These are phyloP conservation scores for Globisporangium rhizosaccharum DNA, from an alignment of 352 stramenopile genomes.

Conservation along the genomic window DNA sequence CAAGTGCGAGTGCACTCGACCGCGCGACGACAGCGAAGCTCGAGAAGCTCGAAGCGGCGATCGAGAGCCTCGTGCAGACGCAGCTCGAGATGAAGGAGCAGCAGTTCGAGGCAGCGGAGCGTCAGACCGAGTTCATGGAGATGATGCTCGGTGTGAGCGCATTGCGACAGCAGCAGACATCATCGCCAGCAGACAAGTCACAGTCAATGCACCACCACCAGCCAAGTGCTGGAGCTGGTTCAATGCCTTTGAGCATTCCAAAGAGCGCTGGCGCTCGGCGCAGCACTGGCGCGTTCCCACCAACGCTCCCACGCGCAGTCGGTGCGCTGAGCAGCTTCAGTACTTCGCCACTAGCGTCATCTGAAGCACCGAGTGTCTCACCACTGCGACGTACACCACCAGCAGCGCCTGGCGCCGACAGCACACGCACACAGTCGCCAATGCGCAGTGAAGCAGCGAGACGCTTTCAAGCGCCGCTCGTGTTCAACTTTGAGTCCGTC, in stretches of 20 bases:
- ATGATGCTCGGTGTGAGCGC: slow-evolving; percentile 16
- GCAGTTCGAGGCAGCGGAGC: slow-evolving; percentile 23
- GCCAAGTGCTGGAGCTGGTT: too few relatives aligned
- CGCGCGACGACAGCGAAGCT: slow-evolving; percentile 25
- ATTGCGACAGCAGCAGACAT: neutral
- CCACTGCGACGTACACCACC: neutral
- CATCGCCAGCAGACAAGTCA: slow-evolving; percentile 8
- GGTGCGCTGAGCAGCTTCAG: neutral
- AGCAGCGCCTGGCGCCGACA: neutral
- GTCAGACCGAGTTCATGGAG: slow-evolving; percentile 33
- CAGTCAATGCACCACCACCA: neutral
- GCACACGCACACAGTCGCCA: neutral
- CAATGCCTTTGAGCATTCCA: neutral
- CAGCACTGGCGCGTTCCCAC: neutral
- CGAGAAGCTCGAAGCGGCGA: slow-evolving; percentile 42
- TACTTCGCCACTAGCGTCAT: too few relatives aligned
- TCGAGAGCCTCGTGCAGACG: slow-evolving; percentile 25
- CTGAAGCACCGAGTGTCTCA: neutral
- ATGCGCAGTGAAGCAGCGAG: neutral
- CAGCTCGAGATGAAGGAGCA: slow-evolving; percentile 49
- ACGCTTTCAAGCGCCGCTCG: slow-evolving; percentile 11
- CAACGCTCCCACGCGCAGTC: too few relatives aligned
- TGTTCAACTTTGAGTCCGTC: slow-evolving; percentile 50
- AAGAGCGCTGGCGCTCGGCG: neutral
- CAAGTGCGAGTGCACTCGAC: slow-evolving; percentile 8